Conservation (phyloP, 306 rosid species). For the Lablab purpureus region DNA sequence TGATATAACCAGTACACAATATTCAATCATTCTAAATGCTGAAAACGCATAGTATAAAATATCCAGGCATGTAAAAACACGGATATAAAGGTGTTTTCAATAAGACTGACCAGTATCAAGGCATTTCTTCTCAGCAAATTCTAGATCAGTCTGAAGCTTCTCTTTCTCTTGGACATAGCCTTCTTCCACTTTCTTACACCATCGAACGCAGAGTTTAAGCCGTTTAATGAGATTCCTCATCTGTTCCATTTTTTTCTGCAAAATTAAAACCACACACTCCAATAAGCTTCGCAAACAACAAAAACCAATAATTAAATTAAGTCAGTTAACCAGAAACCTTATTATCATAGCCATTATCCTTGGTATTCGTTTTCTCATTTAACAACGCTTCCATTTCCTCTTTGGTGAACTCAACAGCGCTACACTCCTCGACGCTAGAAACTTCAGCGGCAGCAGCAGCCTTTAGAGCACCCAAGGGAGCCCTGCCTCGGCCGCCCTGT, state of each 20-base stretch:
- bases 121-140: constrained; percentile 72
- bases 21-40: background rate
- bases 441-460: constrained; percentile 48
- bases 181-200: constrained; percentile 72
- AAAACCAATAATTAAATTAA: background rate
- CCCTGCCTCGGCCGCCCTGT: constrained; percentile 53
- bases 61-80: background rate
- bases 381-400: constrained; percentile 76
- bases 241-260: constrained; percentile 72
- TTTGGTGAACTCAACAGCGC: constrained; percentile 67
- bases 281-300: background rate
- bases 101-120: constrained; percentile 65
- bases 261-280: background rate
- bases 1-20: background rate
- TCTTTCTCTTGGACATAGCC: constrained; percentile 66
- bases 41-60: background rate
- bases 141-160: constrained; percentile 65
- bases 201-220: constrained; percentile 75
- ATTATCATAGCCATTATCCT: constrained; percentile 64
- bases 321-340: constrained; percentile 57
- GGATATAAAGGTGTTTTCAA: too few relatives aligned
- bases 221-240: constrained; percentile 64
- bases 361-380: constrained; percentile 62
- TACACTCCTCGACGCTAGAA: constrained; percentile 55
- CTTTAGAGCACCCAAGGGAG: constrained; percentile 56